Conservation (phyloP, 805 yeast species). For the Metschnikowia anglica region DNA sequence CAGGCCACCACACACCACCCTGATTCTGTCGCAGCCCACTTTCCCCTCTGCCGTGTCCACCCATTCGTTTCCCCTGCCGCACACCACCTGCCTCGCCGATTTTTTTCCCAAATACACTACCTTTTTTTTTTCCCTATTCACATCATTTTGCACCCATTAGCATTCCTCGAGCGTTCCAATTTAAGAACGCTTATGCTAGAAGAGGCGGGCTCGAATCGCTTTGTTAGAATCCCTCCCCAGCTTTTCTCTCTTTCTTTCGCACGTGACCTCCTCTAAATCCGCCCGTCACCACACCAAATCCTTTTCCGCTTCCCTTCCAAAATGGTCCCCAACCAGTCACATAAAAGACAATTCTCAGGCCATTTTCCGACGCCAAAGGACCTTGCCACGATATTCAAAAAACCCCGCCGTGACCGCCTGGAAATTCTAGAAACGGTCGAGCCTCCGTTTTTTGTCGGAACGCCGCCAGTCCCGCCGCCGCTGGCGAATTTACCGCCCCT, state of each 20-base stretch:
- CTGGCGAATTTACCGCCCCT: slow-evolving; percentile 17
- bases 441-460: not conserved
- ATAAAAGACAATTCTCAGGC: slow-evolving; percentile 14
- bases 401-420: slow-evolving; percentile 8
- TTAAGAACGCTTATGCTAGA: slow-evolving; percentile 2
- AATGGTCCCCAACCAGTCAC: slow-evolving; percentile 8
- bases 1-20: too few species aligned
- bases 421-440: slow-evolving; percentile 3
- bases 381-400: slow-evolving; percentile 17
- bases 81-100: slow-evolving; percentile 7
- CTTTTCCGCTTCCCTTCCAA: too few species aligned
- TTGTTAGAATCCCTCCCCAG: too few species aligned
- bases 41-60: slow-evolving; percentile 5
- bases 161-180: slow-evolving; percentile 6
- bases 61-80: too few species aligned
- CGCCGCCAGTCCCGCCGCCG: slow-evolving; percentile 5
- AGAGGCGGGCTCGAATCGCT: slow-evolving; percentile 1
- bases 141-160: slow-evolving; percentile 22
- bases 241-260: too few species aligned
- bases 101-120: slow-evolving; percentile 10
- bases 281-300: not conserved
- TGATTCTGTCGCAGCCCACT: too few species aligned
- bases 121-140: slow-evolving; percentile 15
- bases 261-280: not conserved
- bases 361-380: slow-evolving; percentile 19